These are phyloP conservation scores for Castanospermum australe DNA, from an alignment of 306 rosid species.

Conservation along the genomic window DNA sequence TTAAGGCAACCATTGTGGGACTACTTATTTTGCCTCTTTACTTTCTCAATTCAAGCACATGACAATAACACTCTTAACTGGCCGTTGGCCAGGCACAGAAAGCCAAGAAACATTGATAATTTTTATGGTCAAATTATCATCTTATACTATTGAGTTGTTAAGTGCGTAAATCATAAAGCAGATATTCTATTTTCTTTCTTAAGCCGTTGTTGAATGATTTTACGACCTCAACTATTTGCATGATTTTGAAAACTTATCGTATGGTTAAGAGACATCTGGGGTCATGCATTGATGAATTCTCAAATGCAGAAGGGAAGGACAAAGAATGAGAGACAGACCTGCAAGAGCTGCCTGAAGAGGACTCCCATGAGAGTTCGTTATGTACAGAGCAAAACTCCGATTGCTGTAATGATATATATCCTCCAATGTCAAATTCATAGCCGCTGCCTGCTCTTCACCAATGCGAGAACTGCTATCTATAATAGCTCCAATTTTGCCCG, in stretches of 20 bases:
- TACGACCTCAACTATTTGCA: not conserved
- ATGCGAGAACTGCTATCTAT: conserved; percentile 40
- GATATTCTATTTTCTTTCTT: not conserved
- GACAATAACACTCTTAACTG: not conserved
- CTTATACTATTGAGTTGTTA: not conserved
- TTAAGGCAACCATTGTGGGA: too few species aligned
- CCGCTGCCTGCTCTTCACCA: conserved; percentile 50
- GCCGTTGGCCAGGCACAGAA: not conserved
- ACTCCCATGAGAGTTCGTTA: conserved; percentile 26
- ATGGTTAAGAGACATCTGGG: not conserved
- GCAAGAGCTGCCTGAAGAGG: conserved; percentile 45
- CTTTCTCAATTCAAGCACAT: not conserved
- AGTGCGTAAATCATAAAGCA: not conserved
- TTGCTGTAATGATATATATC: conserved; percentile 14
- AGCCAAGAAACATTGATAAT: not conserved
- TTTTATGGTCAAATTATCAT: not conserved
- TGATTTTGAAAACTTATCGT: not conserved
- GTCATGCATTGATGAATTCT: not conserved
- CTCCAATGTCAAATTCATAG: conserved; percentile 46
- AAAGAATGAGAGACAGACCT: conserved; percentile 12
- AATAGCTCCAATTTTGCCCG: conserved; percentile 40
- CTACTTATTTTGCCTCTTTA: not conserved
- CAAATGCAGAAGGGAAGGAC: not conserved
- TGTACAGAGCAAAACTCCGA: conserved; percentile 24
- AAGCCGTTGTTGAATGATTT: not conserved